Percentiles rank a stretch among this genome's conserved stretches.
These are phyloP conservation scores for Jackrogersella minutella DNA, from an alignment of 495 filamentous ascomycete species.

Conservation along the genomic window DNA sequence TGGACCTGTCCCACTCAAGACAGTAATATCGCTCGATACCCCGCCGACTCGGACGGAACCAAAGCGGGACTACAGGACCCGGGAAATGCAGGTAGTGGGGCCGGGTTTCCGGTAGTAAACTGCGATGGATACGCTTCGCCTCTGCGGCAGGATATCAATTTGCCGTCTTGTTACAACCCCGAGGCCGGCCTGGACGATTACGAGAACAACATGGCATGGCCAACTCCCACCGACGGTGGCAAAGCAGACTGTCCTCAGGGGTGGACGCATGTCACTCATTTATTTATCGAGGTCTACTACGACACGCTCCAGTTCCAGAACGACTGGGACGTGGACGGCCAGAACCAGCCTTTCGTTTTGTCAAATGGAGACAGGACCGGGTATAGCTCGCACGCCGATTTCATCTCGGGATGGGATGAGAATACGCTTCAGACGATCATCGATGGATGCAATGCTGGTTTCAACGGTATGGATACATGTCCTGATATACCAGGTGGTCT, in stretches of 20 bases:
- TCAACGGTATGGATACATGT: slow-evolving; percentile 61
- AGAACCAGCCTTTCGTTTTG: slow-evolving; percentile 68
- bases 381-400: slow-evolving; percentile 69
- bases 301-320: slow-evolving; percentile 61
- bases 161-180: slow-evolving; percentile 62
- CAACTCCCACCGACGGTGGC: slow-evolving; percentile 54
- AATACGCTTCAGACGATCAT: slow-evolving; percentile 65
- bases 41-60: slow-evolving; percentile 51
- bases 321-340: slow-evolving; percentile 60
- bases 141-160: slow-evolving; percentile 61
- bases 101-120: slow-evolving; percentile 57
- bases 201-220: slow-evolving; percentile 59
- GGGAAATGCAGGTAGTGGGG: slow-evolving; percentile 53
- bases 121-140: slow-evolving; percentile 60
- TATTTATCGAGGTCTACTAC: slow-evolving; percentile 74
- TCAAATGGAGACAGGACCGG: slow-evolving; percentile 64
- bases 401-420: slow-evolving; percentile 75
- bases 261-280: slow-evolving; percentile 61
- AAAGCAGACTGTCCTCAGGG: slow-evolving; percentile 66
- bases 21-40: slow-evolving; percentile 59
- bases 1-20: slow-evolving; percentile 52
- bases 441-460: slow-evolving; percentile 62
- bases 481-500: slow-evolving; percentile 51
- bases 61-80: slow-evolving; percentile 55
- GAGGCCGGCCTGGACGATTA: slow-evolving; percentile 61